A percentile compares a stretch with the other conserved stretches of the same genome.
Evolutionary conservation across 441 rosid species (phyloP).

Genomic region (California macrophylla): DNA sequence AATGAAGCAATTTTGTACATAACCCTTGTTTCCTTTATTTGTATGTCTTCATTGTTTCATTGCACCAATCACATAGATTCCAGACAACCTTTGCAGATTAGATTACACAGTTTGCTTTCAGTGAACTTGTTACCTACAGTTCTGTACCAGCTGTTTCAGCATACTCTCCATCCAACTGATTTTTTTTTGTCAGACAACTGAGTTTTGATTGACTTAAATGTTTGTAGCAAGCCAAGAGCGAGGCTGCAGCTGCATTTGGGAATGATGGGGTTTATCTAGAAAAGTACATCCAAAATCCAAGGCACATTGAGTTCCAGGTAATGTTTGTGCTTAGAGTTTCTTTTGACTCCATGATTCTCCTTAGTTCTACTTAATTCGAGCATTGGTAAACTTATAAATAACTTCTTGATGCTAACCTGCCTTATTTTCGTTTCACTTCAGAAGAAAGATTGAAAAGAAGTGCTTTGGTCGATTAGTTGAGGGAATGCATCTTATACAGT

Average conservation of each 20-base stretch:
- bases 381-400: background rate
- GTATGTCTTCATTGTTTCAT: background rate
- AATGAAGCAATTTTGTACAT: background rate
- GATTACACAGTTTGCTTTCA: background rate
- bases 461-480: background rate
- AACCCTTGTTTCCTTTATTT: background rate
- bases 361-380: background rate
- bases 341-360: background rate
- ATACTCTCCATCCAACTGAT: conserved; percentile 11
- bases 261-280: conserved; percentile 94
- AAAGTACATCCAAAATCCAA: conserved; percentile 79
- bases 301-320: conserved; percentile 98
- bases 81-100: background rate
- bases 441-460: background rate
- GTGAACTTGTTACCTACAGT: background rate
- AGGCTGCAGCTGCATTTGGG: conserved; percentile 99
- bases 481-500: background rate
- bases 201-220: conserved; percentile 17
- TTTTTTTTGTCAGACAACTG: too few relatives aligned
- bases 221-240: conserved; percentile 90
- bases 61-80: background rate
- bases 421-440: background rate
- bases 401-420: background rate
- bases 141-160: conserved; percentile 4
- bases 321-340: background rate